Conservation (phyloP, 768 basidiomycete species). For the Pleurotus djamor region DNA sequence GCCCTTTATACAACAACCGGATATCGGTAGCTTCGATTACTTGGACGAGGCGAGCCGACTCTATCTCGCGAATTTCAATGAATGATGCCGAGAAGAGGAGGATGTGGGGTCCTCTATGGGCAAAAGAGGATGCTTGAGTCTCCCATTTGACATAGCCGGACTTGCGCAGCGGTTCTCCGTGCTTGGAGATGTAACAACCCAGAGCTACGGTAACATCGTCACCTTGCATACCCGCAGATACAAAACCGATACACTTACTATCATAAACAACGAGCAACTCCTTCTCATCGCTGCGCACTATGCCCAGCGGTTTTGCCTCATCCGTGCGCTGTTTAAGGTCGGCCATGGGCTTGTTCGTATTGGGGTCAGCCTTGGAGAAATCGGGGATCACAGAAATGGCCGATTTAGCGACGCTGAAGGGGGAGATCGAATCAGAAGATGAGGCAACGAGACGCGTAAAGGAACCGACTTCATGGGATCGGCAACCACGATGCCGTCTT, state of each 20-base stretch:
- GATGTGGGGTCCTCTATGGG: conserved; percentile 58
- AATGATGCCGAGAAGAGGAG: conserved; percentile 75
- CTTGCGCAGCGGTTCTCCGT: conserved; percentile 62
- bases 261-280: conserved; percentile 78
- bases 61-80: conserved; percentile 68
- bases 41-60: conserved; percentile 71
- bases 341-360: conserved; percentile 35
- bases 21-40: conserved; percentile 77
- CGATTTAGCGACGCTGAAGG: conserved; percentile 36
- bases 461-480: conserved; percentile 64
- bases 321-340: conserved; percentile 61
- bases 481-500: conserved; percentile 61
- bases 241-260: conserved; percentile 37
- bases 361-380: conserved; percentile 33
- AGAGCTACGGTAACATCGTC: conserved; percentile 41
- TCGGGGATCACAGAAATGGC: conserved; percentile 57
- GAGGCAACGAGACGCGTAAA: background rate
- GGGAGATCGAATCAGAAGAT: background rate
- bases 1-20: conserved; percentile 54
- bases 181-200: conserved; percentile 74
- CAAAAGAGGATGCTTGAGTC: conserved; percentile 59
- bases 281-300: conserved; percentile 48
- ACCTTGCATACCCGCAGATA: background rate
- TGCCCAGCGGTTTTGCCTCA: conserved; percentile 60
- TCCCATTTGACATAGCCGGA: conserved; percentile 79